Base-by-base conservation (phyloP, 2,329 filamentous ascomycete genomes). In the Tolypocladium cylindrosporum region DNA sequence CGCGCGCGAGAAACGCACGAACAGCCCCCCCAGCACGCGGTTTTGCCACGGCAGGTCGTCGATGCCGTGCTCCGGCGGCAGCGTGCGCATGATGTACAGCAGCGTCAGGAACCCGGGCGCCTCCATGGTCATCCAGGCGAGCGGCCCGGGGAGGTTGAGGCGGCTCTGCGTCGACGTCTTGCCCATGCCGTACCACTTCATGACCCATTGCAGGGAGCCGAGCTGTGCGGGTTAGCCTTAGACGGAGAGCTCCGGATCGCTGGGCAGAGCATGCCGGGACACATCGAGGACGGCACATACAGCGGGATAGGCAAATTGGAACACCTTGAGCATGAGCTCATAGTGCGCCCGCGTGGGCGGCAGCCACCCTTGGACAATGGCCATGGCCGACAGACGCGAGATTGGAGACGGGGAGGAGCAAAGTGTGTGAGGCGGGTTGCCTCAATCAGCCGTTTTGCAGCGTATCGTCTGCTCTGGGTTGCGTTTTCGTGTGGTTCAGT, bases 91-190 rank as follows among this genome's bases (percentile, higher is more conserved):
- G 64, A 88, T 84, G 75, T 96, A 97, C 57, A 94, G 72, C 59
- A 97, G 75, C 14, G 86, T 88, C 40, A 91, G 67, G 67, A 91
- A 87, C 19, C 90, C 91, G 0, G 89, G 86, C 16, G 82, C 76
- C 72, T 99, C 94, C 91, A 97, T 97, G 2, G 86, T 82, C 58
- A 89, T 80, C 94, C 94, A 99, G 59, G 85, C 91, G 62, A 90
- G 77, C 65, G 89, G 90, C 61, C 94, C 94, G 1, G 92, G 90
- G n/a, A 97, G 73, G 74, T 99, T 99, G 69, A 94, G 77, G 14
- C 75, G 75, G 65, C 88, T 91, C 3, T 79, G 68, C 21, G 85
- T 80, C 4, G 91, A 96, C 3, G 92, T 96, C 75, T 97, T 97
- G 71, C 94, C 94, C 77, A 93, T 91, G 55, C 90, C 90, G 71